Conservation (phyloP, 352 stramenopile species). For the Phytopythium kandeliae region DNA sequence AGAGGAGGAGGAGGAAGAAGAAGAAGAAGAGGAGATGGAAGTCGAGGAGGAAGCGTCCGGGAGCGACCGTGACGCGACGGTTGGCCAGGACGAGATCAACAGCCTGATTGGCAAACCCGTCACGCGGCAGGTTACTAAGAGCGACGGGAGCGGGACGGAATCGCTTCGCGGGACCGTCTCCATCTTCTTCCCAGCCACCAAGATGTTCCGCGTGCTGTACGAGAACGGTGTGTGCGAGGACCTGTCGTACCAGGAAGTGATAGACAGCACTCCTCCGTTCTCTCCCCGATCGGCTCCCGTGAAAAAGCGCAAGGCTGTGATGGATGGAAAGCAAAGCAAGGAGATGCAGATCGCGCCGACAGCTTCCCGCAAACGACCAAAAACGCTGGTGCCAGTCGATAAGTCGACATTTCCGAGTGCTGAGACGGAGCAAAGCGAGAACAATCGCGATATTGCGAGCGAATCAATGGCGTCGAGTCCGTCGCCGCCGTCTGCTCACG, state of each 20-base stretch:
- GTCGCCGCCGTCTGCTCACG: background rate
- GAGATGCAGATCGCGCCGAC: background rate
- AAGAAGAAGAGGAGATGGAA: conserved; percentile 13
- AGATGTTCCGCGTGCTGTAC: conserved; percentile 71
- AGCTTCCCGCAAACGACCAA: conserved; percentile 25
- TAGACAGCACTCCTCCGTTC: conserved; percentile 45
- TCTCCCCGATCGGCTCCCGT: conserved; percentile 16
- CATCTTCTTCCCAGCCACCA: conserved; percentile 70
- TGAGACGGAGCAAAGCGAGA: conserved; percentile 16
- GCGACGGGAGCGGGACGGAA: conserved; percentile 16
- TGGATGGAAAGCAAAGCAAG: background rate
- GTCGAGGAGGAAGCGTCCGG: conserved; percentile 16
- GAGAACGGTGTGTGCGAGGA: conserved; percentile 46
- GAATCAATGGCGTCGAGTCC: background rate
- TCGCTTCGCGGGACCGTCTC: conserved; percentile 46
- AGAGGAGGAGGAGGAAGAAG: conserved; percentile 5
- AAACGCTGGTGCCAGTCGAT: conserved; percentile 1
- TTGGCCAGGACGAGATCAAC: conserved; percentile 31
- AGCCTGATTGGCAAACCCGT: conserved; percentile 42
- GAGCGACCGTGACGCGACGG: conserved; percentile 7
- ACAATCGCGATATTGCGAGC: background rate
- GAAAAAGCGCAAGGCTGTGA: conserved; percentile 37
- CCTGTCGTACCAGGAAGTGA: conserved; percentile 52
- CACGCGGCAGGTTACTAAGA: conserved; percentile 25
- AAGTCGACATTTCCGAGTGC: conserved; percentile 6